Conservation (phyloP, 768 basidiomycete genomes). For the Lactarius pseudohatsudake region DNA sequence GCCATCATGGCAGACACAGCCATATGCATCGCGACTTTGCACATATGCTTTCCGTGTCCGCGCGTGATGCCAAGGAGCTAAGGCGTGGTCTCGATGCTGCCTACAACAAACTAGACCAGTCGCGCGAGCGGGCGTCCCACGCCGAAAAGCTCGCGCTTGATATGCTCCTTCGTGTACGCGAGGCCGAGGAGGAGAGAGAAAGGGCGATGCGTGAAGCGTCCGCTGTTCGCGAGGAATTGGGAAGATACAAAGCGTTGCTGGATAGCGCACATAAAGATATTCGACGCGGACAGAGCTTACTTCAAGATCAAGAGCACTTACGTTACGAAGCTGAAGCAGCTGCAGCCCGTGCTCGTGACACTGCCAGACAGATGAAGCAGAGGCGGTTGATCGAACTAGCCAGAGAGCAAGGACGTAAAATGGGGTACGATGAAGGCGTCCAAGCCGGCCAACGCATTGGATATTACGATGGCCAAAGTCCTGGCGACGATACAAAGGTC, state of each 20-base stretch:
- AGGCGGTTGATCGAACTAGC: conserved; percentile 43
- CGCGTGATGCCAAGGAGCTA: conserved; percentile 33
- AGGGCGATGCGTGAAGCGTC: conserved; percentile 42
- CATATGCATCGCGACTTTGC: conserved; percentile 27
- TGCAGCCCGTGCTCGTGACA: conserved; percentile 46
- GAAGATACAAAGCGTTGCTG: conserved; percentile 46
- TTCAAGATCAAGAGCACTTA: conserved; percentile 44
- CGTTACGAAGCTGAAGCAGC: conserved; percentile 47
- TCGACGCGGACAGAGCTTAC: conserved; percentile 42
- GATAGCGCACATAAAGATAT: conserved; percentile 48
- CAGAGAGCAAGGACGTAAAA: conserved; percentile 43
- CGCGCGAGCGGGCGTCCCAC: conserved; percentile 43
- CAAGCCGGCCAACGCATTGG: conserved; percentile 29
- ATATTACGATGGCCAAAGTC: conserved; percentile 17
- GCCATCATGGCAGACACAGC: conserved; percentile 20
- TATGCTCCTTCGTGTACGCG: conserved; percentile 43
- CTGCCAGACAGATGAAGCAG: conserved; percentile 44
- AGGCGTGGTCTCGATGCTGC: conserved; percentile 34
- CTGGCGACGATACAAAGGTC: background rate
- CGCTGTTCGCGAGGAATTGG: conserved; percentile 44
- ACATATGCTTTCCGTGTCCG: conserved; percentile 26
- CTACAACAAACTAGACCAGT: conserved; percentile 40
- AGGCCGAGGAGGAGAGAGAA: conserved; percentile 42
- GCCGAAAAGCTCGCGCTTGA: conserved; percentile 51
- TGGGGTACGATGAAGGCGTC: conserved; percentile 46